Base-by-base conservation (phyloP, 345 rosid genomes). In the Viola odorata region DNA sequence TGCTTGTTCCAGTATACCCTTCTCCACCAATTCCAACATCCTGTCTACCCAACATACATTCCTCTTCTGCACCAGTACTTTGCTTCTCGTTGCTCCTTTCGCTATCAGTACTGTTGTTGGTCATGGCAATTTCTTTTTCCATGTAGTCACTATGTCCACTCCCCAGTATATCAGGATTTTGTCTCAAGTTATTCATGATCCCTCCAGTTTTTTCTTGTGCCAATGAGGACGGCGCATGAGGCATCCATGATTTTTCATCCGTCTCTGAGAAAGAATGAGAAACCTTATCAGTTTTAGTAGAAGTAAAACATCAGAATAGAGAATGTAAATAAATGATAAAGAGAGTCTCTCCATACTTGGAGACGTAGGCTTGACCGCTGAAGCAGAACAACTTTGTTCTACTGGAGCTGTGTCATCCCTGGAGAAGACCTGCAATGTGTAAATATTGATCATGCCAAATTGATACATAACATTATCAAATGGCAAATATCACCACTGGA, bases 361-460 rank as follows among this genome's bases (percentile, higher is more conserved):
- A 75, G 45, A 60, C 45, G 64, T 53, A 63, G 47, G 61, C 61
- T 60, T 60, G 45, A 51, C 63, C 36, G 45, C 47, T 48, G 65
- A 71, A 14, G 71, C 71, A 62, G 72, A 61, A 70, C 50, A 14
- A 53, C 61, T 74, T 45, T 55, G 73, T 53, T 68, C 23, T 11
- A 17, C 32, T 61, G 64, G 68, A 63, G 76, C 57, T 64, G 39
- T 68, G 50, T 64, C 50, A 37, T 81, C 82, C 74, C 81, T 84
- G 3, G 89, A 57, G 75, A 91, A 75, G 68, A 86, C 87, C 97
- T 91, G 86, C 58, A 60, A 69, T 66, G 58, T 36, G 48, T 45
- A 17, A 50, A 7, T 12, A 48, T 48, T 48, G 6, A 48, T 12
- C 15, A 48, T 48, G 12, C 7, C 51, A 48, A 14, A n/a, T 12